Evolutionary conservation across 768 basidiomycete genomes (phyloP), one percentile per base, ranked within the genome.

Genomic region (Cubamyces sp.): DNA sequence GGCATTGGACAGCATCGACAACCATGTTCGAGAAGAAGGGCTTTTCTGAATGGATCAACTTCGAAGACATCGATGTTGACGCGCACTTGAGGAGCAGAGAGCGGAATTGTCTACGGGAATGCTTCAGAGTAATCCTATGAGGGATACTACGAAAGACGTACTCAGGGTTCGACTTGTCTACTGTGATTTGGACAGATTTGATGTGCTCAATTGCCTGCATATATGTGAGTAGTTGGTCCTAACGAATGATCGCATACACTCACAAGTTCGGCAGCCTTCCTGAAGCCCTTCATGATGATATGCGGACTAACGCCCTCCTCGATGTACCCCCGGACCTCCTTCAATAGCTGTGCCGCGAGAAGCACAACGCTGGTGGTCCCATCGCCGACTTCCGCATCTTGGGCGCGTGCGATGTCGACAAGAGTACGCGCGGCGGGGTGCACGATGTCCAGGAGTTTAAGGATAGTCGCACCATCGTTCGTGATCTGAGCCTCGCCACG

Each of bases 1-100:
- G 81, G 57, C 87, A 94, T 65, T 88, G 85, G 51, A 99, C 94
- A 40, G 97, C 96, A 70, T 98, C 94, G 49, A 99, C 97, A 52
- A 97, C 97, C 96, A 99, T 98, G 66, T 91, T 87, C 12, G 96
- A 92, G 81, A 99, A 99, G 80, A 98, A 98, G 1, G 96, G 97
- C 71, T 97, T 98, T 78, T 98, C 94, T 15, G 94, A 94, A 74
- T 98, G 96, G 69, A 99, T 98, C 63, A 98, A 86, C 76, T 98
- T 99, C 64, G 96, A 98, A 16, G 97, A 98, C 96, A 98, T 98
- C n/a, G 97, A 96, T 3, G 97, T 99, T 26, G 95, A 90, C 26
- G 97, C 97, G 76, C 95, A 97, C 80, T 97, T 96, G 68, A 97
- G 82, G 37, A 98, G 84, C 23, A 98, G 87, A 64, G 95, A 92